Conservation (phyloP, 805 yeast genomes). For the Sugiyamaella smithiae region DNA sequence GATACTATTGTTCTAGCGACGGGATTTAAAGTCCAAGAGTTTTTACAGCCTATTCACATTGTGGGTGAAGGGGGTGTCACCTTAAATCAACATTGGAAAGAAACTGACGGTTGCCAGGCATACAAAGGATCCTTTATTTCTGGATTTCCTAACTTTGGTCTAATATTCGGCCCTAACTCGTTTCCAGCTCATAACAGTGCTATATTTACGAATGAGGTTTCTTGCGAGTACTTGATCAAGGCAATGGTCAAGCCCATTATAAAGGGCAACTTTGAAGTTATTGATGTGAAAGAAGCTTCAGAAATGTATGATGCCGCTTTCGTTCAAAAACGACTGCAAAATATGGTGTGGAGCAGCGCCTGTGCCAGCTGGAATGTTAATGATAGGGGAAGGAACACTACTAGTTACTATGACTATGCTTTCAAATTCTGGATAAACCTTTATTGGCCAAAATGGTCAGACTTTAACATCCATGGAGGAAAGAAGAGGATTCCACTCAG, state of each 20-base stretch:
- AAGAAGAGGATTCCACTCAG: constrained; percentile 8
- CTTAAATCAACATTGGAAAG: constrained; percentile 18
- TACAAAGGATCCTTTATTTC: constrained; percentile 21
- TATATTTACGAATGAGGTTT: constrained; percentile 19
- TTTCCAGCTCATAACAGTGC: constrained; percentile 23
- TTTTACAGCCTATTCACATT: constrained; percentile 17
- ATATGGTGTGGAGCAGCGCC: constrained; percentile 16
- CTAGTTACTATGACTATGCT: constrained; percentile 15
- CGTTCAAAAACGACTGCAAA: constrained; percentile 7
- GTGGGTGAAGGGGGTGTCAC: constrained; percentile 16
- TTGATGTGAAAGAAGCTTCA: constrained; percentile 19
- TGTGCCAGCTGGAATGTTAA: constrained; percentile 21
- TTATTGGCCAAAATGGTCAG: constrained; percentile 15
- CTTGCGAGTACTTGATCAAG: constrained; percentile 18
- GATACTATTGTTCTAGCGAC: constrained; percentile 19
- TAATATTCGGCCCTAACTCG: constrained; percentile 23
- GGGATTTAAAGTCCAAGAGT: constrained; percentile 22
- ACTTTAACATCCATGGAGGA: constrained; percentile 16
- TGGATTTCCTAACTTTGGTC: constrained; percentile 25
- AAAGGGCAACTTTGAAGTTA: constrained; percentile 5
- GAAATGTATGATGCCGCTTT: constrained; percentile 14
- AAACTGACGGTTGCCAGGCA: constrained; percentile 22
- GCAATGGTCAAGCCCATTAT: constrained; percentile 16
- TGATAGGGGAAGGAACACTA: constrained; percentile 16
- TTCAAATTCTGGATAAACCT: constrained; percentile 15